Conservation (phyloP, 257 asterid species). For the Catharanthus roseus region DNA sequence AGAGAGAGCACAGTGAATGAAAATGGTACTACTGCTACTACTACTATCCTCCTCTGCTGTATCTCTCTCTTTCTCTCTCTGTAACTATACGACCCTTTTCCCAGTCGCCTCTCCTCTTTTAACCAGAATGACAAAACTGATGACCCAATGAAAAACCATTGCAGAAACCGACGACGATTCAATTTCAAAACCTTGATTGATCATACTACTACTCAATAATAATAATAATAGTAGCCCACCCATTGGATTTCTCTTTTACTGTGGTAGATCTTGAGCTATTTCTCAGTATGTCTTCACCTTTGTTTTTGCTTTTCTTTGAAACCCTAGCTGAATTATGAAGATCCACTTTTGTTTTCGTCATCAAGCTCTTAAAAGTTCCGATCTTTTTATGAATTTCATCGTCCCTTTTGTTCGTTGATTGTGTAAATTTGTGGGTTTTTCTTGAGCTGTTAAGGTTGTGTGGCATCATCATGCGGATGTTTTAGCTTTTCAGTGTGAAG, state of each 20-base stretch:
- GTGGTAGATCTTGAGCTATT: conserved; percentile 14
- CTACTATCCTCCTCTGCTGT: too few relatives aligned
- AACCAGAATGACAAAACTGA: background rate
- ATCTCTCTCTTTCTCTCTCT: too few relatives aligned
- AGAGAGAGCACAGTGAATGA: conserved; percentile 10
- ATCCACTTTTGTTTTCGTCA: conserved; percentile 4
- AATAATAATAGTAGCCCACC: too few relatives aligned
- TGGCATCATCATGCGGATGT: conserved; percentile 12
- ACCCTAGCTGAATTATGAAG: conserved; percentile 15
- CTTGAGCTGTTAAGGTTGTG: background rate
- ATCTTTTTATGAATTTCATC: conserved; percentile 10
- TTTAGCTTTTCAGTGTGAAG: conserved; percentile 1
- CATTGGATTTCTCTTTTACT: background rate
- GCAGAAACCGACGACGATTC: background rate
- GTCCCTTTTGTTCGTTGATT: conserved; percentile 2
- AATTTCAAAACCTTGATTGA: too few relatives aligned
- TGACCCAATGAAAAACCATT: conserved; percentile 12
- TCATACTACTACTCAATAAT: background rate
- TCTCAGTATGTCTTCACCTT: background rate
- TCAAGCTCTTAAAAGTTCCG: conserved; percentile 1
- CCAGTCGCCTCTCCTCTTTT: background rate
- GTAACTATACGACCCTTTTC: background rate
- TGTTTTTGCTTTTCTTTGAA: background rate
- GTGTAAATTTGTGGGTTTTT: background rate
- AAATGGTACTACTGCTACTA: conserved; percentile 3